Conservation (phyloP, 1,139 yeast genomes). For the Yamadazyma buinensis region DNA sequence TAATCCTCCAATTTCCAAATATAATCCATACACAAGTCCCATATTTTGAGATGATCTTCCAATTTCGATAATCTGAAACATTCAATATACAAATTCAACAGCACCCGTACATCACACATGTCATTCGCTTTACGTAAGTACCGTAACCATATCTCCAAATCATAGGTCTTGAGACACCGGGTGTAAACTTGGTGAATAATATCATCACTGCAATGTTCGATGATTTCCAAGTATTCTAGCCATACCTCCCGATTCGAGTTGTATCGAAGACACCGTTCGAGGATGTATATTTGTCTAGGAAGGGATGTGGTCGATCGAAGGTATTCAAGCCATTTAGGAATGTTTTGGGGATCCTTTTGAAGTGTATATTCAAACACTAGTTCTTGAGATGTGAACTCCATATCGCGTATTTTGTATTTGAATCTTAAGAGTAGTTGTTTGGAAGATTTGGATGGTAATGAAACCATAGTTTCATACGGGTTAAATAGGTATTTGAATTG, state of each 20-base stretch:
- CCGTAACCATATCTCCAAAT: conserved; percentile 54
- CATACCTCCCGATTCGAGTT: conserved; percentile 11
- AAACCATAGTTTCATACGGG: too few relatives aligned
- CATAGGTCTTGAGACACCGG: conserved; percentile 39
- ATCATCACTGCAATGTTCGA: conserved; percentile 21
- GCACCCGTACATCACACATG: conserved; percentile 31
- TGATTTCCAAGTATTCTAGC: conserved; percentile 1
- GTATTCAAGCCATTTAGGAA: conserved; percentile 54
- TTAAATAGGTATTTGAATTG: too few relatives aligned
- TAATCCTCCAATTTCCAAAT: conserved; percentile 34
- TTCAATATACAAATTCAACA: conserved; percentile 49
- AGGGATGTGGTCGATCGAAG: conserved; percentile 21
- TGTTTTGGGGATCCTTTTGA: conserved; percentile 38
- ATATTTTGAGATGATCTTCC: conserved; percentile 52
- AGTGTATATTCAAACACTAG: conserved; percentile 44
- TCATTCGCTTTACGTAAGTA: conserved; percentile 45
- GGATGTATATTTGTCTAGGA: conserved; percentile 37
- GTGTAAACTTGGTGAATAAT: conserved; percentile 44
- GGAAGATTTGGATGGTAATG: too few relatives aligned
- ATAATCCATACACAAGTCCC: conserved; percentile 57
- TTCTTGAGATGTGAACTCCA: conserved; percentile 23
- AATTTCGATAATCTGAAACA: conserved; percentile 50
- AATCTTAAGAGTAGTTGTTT: too few relatives aligned
- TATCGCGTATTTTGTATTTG: too few relatives aligned
- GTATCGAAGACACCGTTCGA: conserved; percentile 49